phyloP scores from a whole-genome alignment of 352 stramenopile species.

The Phytopythium litorale region DNA sequence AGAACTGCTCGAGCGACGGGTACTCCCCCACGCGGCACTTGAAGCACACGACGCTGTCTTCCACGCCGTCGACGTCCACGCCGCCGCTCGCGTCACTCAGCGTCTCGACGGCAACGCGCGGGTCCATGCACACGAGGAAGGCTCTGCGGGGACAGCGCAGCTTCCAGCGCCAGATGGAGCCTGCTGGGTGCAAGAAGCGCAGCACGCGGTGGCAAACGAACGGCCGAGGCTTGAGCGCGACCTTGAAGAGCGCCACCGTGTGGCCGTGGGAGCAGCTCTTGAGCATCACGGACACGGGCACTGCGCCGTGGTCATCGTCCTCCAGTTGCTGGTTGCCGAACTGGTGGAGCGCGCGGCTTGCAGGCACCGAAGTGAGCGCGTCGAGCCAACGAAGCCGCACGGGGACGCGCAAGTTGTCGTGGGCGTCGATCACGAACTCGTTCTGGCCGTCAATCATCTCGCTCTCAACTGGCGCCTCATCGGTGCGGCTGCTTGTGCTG shows the following conservation, averaged over 20 bases:
- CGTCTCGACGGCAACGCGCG: conserved; percentile 55
- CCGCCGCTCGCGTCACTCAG: conserved; percentile 2
- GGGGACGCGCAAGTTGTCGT: conserved; percentile 84
- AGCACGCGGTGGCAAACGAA: conserved; percentile 86
- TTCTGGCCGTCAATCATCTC: conserved; percentile 92
- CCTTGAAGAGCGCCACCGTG: conserved; percentile 85
- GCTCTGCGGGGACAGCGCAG: conserved; percentile 42
- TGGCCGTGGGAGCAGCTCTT: conserved; percentile 88
- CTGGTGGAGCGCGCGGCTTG: conserved; percentile 1
- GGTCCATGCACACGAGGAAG: conserved; percentile 68
- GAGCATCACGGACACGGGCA: conserved; percentile 68
- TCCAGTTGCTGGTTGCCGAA: background rate
- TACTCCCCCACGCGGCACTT: conserved; percentile 88
- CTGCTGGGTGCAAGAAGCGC: conserved; percentile 55
- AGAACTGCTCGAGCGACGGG: conserved; percentile 87
- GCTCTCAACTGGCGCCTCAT: conserved; percentile 57
- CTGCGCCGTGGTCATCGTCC: conserved; percentile 3
- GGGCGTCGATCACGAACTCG: conserved; percentile 82
- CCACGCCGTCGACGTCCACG: conserved; percentile 7
- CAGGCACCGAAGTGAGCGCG: conserved; percentile 2
- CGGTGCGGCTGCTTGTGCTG: conserved; percentile 3
- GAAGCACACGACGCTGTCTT: conserved; percentile 33
- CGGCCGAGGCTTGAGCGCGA: conserved; percentile 68
- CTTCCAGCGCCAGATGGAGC: conserved; percentile 58
- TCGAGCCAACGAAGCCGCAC: conserved; percentile 86